Evolutionary conservation across 2,329 filamentous ascomycete species (phyloP), one percentile per base, ranked within the genome.

Genomic region (Neonectria punicea): DNA sequence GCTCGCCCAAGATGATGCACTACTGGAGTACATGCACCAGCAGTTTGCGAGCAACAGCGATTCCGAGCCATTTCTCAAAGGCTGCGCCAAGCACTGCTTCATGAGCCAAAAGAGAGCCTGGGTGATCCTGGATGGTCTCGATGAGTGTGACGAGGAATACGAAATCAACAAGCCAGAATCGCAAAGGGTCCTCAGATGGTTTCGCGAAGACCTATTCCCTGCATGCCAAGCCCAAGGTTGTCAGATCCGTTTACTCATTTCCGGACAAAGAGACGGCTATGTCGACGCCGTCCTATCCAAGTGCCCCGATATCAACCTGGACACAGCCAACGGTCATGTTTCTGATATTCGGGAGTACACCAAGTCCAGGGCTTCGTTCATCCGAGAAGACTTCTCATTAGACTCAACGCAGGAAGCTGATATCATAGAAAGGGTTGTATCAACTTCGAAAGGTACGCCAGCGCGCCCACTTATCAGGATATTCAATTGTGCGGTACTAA

Each of bases 111-210:
- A 49, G 13, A 14, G 46, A 28, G 46, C n/a, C 22, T 49, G 46
- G 25, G 61, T 83, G 5, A 73, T 83, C 0, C 64, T 83, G 25
- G 81, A 84, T 62, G 72, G 73, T 0, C 51, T 76, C 0, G 72
- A 77, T n/a, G 73, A 77, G 57, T 76, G 73, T 28, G 69, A 73
- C 5, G 9, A 53, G 6, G 75, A 80, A 6, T 59, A 72, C 2
- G 75, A 81, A 54, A 67, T 79, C 18, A 53, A 61, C 14, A 49
- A 28, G 22, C 11, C 25, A 14, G 46, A 49, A 49, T 49, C 22
- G 14, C 22, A 49, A 14, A 14, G 22, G 4, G 22, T 30, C 4
- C 22, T 49, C 46, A 30, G 10, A 8, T 49, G 46, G 46, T n/a
- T 49, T 30, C 46, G 10, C 2, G 46, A 49, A 30, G 22, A 28